Percentiles rank a stretch among this genome's conserved stretches.
These are phyloP conservation scores for Dactylonectria estremocensis DNA, from an alignment of 2,329 filamentous ascomycete genomes.

Conservation along the genomic window DNA sequence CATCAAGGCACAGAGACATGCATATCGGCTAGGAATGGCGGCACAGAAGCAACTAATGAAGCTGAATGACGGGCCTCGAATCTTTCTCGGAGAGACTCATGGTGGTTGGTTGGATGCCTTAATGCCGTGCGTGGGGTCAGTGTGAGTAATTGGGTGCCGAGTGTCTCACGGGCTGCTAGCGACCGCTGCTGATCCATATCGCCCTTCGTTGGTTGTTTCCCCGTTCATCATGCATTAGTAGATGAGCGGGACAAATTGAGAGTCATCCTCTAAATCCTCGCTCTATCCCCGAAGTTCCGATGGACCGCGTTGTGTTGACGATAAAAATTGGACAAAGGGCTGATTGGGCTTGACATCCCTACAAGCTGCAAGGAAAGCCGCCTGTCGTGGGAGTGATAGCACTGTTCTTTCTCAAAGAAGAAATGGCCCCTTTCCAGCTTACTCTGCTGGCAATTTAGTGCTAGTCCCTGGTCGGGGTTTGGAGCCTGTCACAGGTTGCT, in stretches of 20 bases:
- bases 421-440: constrained; percentile 4
- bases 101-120: not conserved
- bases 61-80: not conserved
- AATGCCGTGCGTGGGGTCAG: constrained; percentile 11
- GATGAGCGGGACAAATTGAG: not conserved
- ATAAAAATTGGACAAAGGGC: not conserved
- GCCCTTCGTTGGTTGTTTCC: too few relatives aligned
- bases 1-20: constrained; percentile 19
- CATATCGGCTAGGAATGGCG: not conserved
- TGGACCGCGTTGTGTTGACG: not conserved
- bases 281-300: not conserved
- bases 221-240: not conserved
- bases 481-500: constrained; percentile 32
- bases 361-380: not conserved
- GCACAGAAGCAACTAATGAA: not conserved
- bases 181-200: not conserved
- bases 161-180: not conserved
- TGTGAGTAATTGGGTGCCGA: constrained; percentile 19
- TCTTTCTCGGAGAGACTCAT: not conserved
- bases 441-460: not conserved
- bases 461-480: constrained; percentile 22
- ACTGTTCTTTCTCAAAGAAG: not conserved
- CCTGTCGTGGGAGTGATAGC: not conserved
- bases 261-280: not conserved
- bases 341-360: not conserved